phyloP scores from a whole-genome alignment of 2,329 filamentous ascomycete species.

The Colletotrichum limetticola region DNA sequence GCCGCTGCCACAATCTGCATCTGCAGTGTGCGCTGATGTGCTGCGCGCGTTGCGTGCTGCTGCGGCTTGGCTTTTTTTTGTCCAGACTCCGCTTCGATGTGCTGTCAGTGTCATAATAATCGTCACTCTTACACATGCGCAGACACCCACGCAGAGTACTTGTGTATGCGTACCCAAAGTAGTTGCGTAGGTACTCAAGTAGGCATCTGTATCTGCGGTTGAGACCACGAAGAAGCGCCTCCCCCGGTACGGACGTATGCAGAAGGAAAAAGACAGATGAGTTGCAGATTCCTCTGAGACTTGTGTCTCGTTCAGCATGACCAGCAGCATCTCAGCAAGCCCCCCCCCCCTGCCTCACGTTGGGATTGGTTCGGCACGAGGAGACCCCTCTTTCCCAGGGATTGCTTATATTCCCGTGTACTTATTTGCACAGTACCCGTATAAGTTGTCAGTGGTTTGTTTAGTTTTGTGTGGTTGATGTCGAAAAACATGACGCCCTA shows the following conservation, averaged over 20 bases:
- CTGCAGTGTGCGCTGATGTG: background rate
- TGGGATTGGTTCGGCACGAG: no score
- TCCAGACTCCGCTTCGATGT: background rate
- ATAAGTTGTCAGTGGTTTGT: background rate
- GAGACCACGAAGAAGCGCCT: background rate
- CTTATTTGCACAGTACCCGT: background rate
- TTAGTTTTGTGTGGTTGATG: background rate
- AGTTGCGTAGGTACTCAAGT: no score
- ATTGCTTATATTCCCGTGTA: background rate
- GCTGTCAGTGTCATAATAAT: slow-evolving; percentile 27
- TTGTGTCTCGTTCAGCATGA: slow-evolving; percentile 8
- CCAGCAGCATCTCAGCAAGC: background rate
- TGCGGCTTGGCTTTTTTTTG: background rate
- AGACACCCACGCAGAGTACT: background rate
- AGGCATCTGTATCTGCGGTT: background rate
- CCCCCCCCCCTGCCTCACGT: no score
- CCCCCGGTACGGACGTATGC: slow-evolving; percentile 30
- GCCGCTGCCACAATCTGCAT: slow-evolving; percentile 19
- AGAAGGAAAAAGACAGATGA: slow-evolving; percentile 27
- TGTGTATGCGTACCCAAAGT: no score
- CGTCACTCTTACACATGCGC: background rate
- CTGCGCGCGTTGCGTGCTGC: background rate
- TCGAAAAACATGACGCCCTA: background rate
- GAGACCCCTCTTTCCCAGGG: background rate
- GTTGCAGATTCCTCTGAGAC: slow-evolving; percentile 31